Conservation (phyloP, 257 asterid species). For the Coffea canephora region DNA sequence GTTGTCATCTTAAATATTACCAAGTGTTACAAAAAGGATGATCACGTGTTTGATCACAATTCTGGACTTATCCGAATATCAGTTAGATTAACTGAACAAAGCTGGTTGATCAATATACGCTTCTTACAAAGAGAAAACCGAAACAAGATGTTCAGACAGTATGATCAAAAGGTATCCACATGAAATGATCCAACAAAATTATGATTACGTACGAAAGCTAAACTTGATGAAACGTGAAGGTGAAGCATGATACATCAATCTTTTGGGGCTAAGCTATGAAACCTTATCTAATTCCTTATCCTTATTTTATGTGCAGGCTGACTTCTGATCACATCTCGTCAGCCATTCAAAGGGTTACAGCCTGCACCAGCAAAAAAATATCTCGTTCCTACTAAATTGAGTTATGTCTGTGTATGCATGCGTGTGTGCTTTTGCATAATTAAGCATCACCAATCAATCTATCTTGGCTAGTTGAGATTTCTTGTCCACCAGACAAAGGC, state of each 20-base stretch:
- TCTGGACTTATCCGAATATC: background rate
- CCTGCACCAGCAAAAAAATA: background rate
- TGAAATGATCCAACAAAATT: background rate
- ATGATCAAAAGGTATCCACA: background rate
- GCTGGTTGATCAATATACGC: background rate
- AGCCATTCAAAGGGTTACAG: background rate
- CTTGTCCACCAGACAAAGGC: slow-evolving; percentile 8
- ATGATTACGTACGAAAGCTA: background rate
- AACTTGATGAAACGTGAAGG: background rate
- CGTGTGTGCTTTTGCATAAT: background rate
- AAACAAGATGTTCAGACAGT: background rate
- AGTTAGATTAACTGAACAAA: too few species aligned
- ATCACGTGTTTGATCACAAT: background rate
- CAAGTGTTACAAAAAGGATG: background rate
- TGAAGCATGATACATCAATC: background rate
- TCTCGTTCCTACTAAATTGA: background rate
- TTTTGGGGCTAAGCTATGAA: background rate
- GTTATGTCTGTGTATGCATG: background rate
- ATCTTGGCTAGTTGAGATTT: slow-evolving; percentile 8
- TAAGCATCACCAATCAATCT: background rate
- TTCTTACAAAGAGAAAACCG: background rate
- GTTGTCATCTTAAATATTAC: background rate
- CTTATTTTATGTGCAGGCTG: background rate
- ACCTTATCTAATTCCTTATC: background rate
- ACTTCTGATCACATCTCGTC: background rate